Evolutionary conservation across 768 basidiomycete genomes (phyloP).

Genomic region (Amanita muscaria): DNA sequence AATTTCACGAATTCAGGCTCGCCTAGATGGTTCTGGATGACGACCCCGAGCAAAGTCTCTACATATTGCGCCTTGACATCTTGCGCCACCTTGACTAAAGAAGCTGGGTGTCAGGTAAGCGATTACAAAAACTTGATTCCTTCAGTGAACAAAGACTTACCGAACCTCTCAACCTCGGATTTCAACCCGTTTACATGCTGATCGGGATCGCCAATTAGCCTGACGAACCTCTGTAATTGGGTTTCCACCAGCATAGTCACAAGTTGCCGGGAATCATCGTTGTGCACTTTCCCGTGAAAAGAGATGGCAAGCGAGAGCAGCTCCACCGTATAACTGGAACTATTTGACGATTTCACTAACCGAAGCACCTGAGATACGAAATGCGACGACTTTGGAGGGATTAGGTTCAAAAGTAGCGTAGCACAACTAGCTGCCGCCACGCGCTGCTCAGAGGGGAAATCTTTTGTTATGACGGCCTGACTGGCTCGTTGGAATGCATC

Average conservation of each 20-base stretch:
- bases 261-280: slow-evolving; percentile 14
- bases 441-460: slow-evolving; percentile 12
- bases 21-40: slow-evolving; percentile 52
- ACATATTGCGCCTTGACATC: slow-evolving; percentile 47
- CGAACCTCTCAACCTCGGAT: slow-evolving; percentile 25
- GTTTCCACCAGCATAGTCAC: slow-evolving; percentile 31
- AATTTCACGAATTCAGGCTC: slow-evolving; percentile 34
- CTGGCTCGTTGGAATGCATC: slow-evolving; percentile 2
- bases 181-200: slow-evolving; percentile 11
- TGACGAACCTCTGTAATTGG: slow-evolving; percentile 46
- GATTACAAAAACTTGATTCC: background rate
- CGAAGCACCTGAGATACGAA: slow-evolving; percentile 18
- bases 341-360: slow-evolving; percentile 18
- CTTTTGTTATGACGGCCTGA: slow-evolving; percentile 10
- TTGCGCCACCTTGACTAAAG: slow-evolving; percentile 21
- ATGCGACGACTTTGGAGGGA: slow-evolving; percentile 16
- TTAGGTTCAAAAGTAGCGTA: slow-evolving; percentile 11
- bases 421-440: slow-evolving; percentile 11
- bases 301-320: slow-evolving; percentile 25
- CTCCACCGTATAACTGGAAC: slow-evolving; percentile 21
- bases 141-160: slow-evolving; percentile 20
- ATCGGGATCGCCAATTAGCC: slow-evolving; percentile 30
- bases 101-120: slow-evolving; percentile 14
- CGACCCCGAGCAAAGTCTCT: slow-evolving; percentile 61
- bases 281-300: slow-evolving; percentile 9